These are phyloP conservation scores for Leccinum subtestaceum DNA, from an alignment of 768 basidiomycete genomes.

Conservation along the genomic window DNA sequence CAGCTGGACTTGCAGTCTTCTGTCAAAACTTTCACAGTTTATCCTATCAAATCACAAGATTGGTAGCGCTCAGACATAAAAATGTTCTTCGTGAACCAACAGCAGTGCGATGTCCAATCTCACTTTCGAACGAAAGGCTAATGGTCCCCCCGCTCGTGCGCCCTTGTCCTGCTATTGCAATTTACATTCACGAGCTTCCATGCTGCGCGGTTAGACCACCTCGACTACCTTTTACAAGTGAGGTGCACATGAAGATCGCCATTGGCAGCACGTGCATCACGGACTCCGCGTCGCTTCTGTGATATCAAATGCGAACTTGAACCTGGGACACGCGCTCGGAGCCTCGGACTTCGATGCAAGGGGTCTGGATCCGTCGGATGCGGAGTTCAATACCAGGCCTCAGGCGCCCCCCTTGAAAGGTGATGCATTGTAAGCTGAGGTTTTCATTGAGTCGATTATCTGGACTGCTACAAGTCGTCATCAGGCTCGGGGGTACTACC, in stretches of 20 bases:
- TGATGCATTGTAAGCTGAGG: constrained; percentile 3
- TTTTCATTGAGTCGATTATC: constrained; percentile 7
- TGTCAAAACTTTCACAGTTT: not conserved
- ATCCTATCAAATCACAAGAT: not conserved
- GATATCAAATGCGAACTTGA: not conserved
- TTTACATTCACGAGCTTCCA: not conserved
- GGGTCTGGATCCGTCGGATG: constrained; percentile 9
- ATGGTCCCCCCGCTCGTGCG: not conserved
- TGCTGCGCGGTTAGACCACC: not conserved
- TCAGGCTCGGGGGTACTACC: not conserved
- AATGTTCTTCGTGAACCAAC: not conserved
- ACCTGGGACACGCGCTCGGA: not conserved
- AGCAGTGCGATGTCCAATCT: not conserved
- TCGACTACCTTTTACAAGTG: not conserved
- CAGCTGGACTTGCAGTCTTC: not conserved
- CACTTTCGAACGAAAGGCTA: not conserved
- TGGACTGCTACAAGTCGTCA: constrained; percentile 9
- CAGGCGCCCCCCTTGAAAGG: constrained; percentile 9
- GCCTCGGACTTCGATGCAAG: constrained; percentile 5
- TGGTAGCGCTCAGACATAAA: not conserved
- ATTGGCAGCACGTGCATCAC: not conserved
- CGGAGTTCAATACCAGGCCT: constrained; percentile 1
- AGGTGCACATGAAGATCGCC: not conserved
- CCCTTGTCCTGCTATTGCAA: not conserved
- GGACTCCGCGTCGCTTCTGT: not conserved